Evolutionary conservation across 805 yeast genomes (phyloP), one percentile per base, ranked within the genome.

Genomic region (Ogataea philodendri): DNA sequence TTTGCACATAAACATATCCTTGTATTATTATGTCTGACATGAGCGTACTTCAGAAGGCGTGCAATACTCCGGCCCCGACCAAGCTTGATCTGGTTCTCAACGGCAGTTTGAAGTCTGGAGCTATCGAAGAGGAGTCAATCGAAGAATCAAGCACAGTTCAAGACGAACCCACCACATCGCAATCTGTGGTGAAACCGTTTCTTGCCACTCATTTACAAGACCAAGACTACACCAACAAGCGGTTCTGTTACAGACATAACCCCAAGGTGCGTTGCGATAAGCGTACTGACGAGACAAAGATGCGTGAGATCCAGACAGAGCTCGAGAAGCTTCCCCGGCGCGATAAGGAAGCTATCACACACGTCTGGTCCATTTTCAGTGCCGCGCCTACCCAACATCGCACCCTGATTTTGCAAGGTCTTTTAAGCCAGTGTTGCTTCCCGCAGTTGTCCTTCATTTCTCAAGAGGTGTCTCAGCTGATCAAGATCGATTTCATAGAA

Each of bases 361-460:
- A 82, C 45, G 84, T 86, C 11, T 86, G 96, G 93, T 77, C 87
- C 5, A 74, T 81, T 7, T 90, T 87, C 59, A 72, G 80, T 34
- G 85, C 83, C 27, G 84, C 90, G 16, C 85, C 83, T 5, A 62
- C 70, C 23, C 74, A 70, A 27, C 85, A 83, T 54, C 68, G 97
- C 35, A 74, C 76, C 32, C 65, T 90, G 27, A 84, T 90, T 1
- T 62, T 93, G 32, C 83, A 84, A 55, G 97, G 97, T 1, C 62
- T 93, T 22, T 64, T 93, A 27, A 70, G 86, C 4, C 95, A 87
- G 57, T 87, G 97, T 59, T 93, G 98, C 52, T 89, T 87, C 63
- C 97, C 97, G 1, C 96, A 89, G 55, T 68, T 93, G 14, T 85
- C 95, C n/a, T 78, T 79, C 41, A 76, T 90, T 4, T 76, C 94